Evolutionary conservation across 139 green algal genomes (phyloP).

Genomic region (Tetradesmus lagerheimii): DNA sequence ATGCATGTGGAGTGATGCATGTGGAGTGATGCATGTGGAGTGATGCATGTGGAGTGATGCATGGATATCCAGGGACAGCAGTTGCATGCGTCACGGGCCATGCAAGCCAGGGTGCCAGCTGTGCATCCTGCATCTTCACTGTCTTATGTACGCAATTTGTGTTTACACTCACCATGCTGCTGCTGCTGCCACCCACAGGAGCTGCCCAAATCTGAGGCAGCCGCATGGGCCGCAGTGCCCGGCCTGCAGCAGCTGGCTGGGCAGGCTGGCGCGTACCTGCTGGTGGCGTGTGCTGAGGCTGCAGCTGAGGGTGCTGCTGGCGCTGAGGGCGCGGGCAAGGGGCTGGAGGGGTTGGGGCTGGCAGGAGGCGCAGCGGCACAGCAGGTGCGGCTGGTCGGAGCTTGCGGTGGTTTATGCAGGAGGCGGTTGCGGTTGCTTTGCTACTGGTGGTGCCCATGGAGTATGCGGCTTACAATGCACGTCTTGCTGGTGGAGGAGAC

Average conservation of each 20-base stretch:
- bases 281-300: constrained; percentile 44
- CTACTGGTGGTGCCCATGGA: no score
- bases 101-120: no score
- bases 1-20: no score
- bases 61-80: no score
- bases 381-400: background rate
- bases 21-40: no score
- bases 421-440: background rate
- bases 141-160: background rate
- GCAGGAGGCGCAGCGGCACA: background rate
- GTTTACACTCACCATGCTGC: background rate
- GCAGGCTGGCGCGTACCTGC: background rate
- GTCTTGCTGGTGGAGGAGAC: no score
- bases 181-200: constrained; percentile 31
- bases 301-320: constrained; percentile 25
- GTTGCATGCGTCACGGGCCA: no score
- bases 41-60: no score
- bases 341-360: constrained; percentile 14
- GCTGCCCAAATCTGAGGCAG: constrained; percentile 38
- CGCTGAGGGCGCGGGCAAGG: background rate
- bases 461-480: no score
- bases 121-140: background rate
- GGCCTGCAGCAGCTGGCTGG: constrained; percentile 7
- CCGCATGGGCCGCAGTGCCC: background rate
- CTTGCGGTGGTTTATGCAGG: background rate